Conservation (phyloP, 352 stramenopile species). For the Hyaloperonospora brassicae region DNA sequence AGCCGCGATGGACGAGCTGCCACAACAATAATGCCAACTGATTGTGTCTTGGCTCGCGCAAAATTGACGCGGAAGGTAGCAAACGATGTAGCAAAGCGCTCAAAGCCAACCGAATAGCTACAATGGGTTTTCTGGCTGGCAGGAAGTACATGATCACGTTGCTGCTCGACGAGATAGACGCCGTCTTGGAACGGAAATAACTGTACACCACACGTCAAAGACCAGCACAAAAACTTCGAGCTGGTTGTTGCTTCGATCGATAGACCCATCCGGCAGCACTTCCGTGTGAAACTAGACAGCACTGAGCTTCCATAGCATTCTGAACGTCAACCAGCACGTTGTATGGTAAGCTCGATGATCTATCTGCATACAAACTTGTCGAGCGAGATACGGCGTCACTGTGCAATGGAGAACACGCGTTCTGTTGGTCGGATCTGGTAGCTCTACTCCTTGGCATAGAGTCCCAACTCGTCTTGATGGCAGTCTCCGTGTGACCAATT, state of each 20-base stretch:
- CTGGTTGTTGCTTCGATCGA: conserved; percentile 72
- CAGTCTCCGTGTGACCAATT: too few relatives aligned
- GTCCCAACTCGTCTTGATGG: background rate
- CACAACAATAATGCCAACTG: too few relatives aligned
- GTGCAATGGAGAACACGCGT: conserved; percentile 35
- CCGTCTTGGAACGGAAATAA: conserved; percentile 75
- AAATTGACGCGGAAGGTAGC: conserved; percentile 31
- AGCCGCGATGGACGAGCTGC: too few relatives aligned
- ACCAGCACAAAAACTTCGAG: conserved; percentile 56
- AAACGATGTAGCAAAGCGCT: conserved; percentile 1
- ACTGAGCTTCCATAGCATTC: conserved; percentile 32
- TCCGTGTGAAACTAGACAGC: conserved; percentile 36
- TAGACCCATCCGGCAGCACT: conserved; percentile 39
- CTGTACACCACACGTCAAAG: conserved; percentile 64
- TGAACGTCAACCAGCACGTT: conserved; percentile 60
- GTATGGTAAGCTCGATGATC: conserved; percentile 38
- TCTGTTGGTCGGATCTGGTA: background rate
- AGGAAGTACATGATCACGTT: conserved; percentile 54
- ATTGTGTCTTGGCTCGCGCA: conserved; percentile 32
- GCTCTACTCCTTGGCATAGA: background rate
- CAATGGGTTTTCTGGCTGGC: background rate
- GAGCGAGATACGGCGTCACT: conserved; percentile 61
- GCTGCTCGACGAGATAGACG: conserved; percentile 77
- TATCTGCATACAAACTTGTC: conserved; percentile 60
- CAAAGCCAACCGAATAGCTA: background rate